phyloP scores from a whole-genome alignment of 2,329 filamentous ascomycete genomes.

The Colletotrichum lupini region DNA sequence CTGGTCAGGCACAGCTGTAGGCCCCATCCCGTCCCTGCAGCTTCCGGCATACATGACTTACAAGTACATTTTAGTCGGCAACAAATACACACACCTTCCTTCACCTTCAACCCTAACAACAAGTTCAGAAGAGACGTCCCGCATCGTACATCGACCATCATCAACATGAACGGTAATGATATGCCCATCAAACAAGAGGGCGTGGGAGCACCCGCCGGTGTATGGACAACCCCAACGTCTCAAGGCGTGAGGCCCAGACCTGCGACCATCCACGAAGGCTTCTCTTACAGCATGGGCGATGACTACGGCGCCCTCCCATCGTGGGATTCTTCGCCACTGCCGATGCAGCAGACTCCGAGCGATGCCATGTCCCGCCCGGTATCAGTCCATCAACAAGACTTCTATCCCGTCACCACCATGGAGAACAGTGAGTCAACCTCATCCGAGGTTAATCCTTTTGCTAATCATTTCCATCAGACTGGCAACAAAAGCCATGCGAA shows the following conservation, averaged over 20 bases:
- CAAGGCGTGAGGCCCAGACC: constrained; percentile 64
- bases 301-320: constrained; percentile 63
- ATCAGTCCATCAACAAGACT: constrained; percentile 66
- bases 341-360: constrained; percentile 61
- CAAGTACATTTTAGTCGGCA: constrained; percentile 58
- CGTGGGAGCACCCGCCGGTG: constrained; percentile 55
- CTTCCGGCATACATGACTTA: constrained; percentile 40
- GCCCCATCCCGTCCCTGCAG: constrained; percentile 42
- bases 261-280: constrained; percentile 70
- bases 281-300: constrained; percentile 68
- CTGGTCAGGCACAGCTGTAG: constrained; percentile 64
- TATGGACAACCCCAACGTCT: constrained; percentile 67
- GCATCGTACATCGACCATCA: constrained; percentile 54
- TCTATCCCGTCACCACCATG: constrained; percentile 62
- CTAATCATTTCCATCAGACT: constrained; percentile 37
- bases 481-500: constrained; percentile 68
- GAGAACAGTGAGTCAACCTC: constrained; percentile 57
- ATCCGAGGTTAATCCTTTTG: neutral
- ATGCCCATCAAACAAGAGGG: constrained; percentile 60
- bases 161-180: constrained; percentile 64
- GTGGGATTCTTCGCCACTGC: constrained; percentile 67
- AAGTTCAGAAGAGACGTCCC: constrained; percentile 58
- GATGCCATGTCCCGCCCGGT: constrained; percentile 65
- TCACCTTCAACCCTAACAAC: constrained; percentile 60
- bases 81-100: constrained; percentile 61